phyloP scores from a whole-genome alignment of 441 rosid genomes.

The Adansonia grandidieri region DNA sequence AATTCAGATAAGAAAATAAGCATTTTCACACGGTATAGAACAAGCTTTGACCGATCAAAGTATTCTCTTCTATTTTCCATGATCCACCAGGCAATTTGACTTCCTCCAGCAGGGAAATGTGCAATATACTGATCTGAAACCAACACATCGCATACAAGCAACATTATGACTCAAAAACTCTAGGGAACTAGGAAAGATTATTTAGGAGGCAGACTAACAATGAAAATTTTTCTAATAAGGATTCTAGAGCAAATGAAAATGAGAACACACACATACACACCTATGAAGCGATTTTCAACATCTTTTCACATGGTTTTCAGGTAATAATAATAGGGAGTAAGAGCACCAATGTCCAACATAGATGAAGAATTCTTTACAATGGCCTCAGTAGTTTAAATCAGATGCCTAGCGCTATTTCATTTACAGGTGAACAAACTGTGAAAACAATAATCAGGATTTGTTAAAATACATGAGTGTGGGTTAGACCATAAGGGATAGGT shows the following conservation, averaged over 20 bases:
- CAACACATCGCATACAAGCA: constrained; percentile 16
- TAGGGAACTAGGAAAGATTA: not conserved
- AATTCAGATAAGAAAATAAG: constrained; percentile 79
- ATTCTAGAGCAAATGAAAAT: constrained; percentile 9
- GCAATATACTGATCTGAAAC: constrained; percentile 83
- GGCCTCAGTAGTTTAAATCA: constrained; percentile 3
- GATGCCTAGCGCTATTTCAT: not conserved
- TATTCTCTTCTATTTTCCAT: constrained; percentile 97
- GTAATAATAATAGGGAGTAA: not conserved
- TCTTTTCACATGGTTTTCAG: not conserved
- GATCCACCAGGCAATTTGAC: constrained; percentile 98
- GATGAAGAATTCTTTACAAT: not conserved
- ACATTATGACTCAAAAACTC: not conserved
- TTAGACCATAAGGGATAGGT: not conserved
- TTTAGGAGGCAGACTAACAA: not conserved
- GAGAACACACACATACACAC: not conserved
- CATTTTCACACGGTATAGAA: constrained; percentile 81
- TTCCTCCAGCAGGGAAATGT: constrained; percentile 90
- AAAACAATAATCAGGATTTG: not conserved
- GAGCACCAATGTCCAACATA: not conserved
- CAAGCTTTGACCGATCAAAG: constrained; percentile 81
- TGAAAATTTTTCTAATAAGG: not conserved
- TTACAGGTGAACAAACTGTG: constrained; percentile 5
- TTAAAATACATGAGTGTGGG: not conserved
- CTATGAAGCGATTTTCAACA: not conserved